phyloP scores from a whole-genome alignment of 345 rosid genomes.

The Crucihimalaya himalaica region DNA sequence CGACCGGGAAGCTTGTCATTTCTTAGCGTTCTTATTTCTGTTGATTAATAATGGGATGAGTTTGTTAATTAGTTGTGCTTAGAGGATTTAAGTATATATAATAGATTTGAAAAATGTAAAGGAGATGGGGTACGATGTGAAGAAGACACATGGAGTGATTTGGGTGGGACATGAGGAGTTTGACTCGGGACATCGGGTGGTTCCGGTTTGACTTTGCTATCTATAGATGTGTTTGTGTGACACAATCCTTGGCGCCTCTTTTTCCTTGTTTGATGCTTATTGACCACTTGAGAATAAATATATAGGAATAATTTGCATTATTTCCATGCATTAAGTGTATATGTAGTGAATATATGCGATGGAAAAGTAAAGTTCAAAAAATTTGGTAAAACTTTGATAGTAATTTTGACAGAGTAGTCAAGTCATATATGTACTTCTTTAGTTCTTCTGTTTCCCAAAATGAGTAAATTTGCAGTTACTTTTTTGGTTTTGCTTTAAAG shows the following conservation, averaged over 20 bases:
- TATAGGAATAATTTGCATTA: neutral
- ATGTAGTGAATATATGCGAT: neutral
- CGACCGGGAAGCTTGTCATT: constrained; percentile 35
- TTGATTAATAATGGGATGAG: constrained; percentile 3
- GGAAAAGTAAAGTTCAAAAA: neutral
- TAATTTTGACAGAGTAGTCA: neutral
- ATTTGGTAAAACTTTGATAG: neutral
- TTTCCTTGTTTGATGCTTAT: constrained; percentile 8
- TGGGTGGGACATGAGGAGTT: constrained; percentile 16
- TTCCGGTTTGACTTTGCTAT: constrained; percentile 26
- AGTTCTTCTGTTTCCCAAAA: too few relatives aligned
- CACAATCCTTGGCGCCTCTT: constrained; percentile 17
- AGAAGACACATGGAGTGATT: constrained; percentile 30
- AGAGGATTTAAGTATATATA: constrained; percentile 6
- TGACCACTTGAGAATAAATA: neutral
- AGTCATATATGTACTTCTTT: too few relatives aligned
- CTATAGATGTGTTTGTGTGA: neutral
- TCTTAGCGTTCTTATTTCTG: neutral
- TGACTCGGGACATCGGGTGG: constrained; percentile 37
- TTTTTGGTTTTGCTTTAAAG: too few relatives aligned
- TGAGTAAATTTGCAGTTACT: too few relatives aligned
- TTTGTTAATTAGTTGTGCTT: constrained; percentile 1
- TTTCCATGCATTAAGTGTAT: neutral
- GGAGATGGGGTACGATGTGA: constrained; percentile 1
- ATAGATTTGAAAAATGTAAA: neutral